Evolutionary conservation across 169 alveolate species (phyloP).

Genomic region (Plasmodium gallinaceum): DNA sequence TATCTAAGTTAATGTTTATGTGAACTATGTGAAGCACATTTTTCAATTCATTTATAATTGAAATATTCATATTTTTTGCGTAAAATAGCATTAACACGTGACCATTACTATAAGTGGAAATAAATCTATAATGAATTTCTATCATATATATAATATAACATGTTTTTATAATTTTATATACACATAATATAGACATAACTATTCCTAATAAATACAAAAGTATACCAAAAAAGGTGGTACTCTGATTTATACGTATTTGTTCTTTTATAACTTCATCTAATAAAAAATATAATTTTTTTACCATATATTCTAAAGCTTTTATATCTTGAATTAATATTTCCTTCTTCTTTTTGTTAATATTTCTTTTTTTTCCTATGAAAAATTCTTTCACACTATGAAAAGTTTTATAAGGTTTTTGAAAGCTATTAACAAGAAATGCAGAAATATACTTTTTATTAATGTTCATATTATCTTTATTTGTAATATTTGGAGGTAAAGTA

Average conservation of each 20-base stretch:
- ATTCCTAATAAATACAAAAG: constrained; percentile 48
- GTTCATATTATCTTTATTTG: background rate
- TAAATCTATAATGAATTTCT: constrained; percentile 44
- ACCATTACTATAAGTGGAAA: constrained; percentile 51
- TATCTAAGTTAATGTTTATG: constrained; percentile 50
- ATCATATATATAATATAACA: constrained; percentile 68
- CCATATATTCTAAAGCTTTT: constrained; percentile 63
- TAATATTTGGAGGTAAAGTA: background rate
- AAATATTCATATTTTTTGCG: constrained; percentile 50
- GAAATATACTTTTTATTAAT: constrained; percentile 2
- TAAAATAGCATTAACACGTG: constrained; percentile 62
- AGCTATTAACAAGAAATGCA: constrained; percentile 22
- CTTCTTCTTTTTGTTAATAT: constrained; percentile 37
- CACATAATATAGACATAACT: constrained; percentile 51
- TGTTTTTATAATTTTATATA: constrained; percentile 52
- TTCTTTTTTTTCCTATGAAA: constrained; percentile 21
- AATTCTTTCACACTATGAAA: constrained; percentile 62
- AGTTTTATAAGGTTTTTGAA: constrained; percentile 42
- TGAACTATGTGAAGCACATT: constrained; percentile 54
- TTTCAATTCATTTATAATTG: constrained; percentile 45
- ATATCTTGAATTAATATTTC: constrained; percentile 51
- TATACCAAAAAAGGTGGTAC: constrained; percentile 51
- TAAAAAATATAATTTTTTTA: constrained; percentile 48
- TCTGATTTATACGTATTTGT: constrained; percentile 52
- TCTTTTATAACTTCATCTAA: constrained; percentile 62